phyloP scores from a whole-genome alignment of 2,329 filamentous ascomycete genomes.

The Exophiala dermatitidis region DNA sequence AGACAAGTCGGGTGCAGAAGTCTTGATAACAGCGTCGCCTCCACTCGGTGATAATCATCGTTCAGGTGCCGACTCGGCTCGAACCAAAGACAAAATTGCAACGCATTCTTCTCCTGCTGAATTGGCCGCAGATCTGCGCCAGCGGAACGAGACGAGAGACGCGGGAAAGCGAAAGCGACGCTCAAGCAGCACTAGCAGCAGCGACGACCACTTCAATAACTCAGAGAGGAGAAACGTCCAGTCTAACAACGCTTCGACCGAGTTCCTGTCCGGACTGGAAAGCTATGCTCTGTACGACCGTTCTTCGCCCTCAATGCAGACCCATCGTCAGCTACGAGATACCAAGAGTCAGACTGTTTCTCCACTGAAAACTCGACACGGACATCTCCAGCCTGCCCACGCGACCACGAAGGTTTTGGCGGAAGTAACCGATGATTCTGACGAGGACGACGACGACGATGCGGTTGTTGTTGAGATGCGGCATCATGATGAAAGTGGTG shows the following conservation, averaged over 20 bases:
- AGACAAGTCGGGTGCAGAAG: neutral
- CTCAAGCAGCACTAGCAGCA: neutral
- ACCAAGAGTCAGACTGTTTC: no score
- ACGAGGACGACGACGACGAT: no score
- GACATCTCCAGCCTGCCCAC: no score
- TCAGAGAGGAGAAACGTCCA: neutral
- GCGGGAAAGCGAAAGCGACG: neutral
- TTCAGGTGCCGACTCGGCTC: neutral
- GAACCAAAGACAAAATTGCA: neutral
- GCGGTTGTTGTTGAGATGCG: no score
- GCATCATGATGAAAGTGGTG: no score
- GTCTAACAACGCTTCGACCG: constrained; percentile 8
- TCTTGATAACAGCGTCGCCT: constrained; percentile 1
- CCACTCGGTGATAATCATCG: neutral
- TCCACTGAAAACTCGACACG: no score
- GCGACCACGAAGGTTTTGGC: no score
- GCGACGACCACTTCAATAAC: neutral
- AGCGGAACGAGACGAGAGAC: neutral
- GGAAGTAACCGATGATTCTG: no score
- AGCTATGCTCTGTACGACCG: constrained; percentile 3
- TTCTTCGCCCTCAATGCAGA: neutral
- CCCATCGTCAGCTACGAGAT: neutral
- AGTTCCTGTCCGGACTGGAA: constrained; percentile 9
- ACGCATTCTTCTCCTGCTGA: neutral
- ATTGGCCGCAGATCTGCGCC: neutral